These are phyloP conservation scores for Ganoderma resinaceum DNA, from an alignment of 1,284 basidiomycete genomes.

Conservation along the genomic window DNA sequence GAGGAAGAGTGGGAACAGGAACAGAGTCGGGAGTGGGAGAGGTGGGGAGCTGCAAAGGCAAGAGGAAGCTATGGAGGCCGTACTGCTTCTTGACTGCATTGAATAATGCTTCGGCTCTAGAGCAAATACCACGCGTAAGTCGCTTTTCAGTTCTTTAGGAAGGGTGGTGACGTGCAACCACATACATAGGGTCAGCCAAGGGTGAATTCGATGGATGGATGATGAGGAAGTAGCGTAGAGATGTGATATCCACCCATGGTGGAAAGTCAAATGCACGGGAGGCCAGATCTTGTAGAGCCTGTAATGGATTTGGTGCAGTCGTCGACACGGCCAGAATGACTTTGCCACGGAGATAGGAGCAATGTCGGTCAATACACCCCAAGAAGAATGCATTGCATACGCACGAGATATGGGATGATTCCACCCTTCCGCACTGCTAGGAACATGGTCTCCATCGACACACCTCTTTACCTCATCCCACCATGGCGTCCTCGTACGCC, in stretches of 20 bases:
- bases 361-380: background rate
- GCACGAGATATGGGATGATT: conserved; percentile 82
- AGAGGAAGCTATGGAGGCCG: conserved; percentile 75
- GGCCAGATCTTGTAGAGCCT: conserved; percentile 75
- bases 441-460: conserved; percentile 75
- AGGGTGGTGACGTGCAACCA: conserved; percentile 27
- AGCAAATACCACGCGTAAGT: background rate
- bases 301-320: conserved; percentile 75
- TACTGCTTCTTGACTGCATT: conserved; percentile 87
- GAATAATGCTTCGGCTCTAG: conserved; percentile 74
- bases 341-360: conserved; percentile 36
- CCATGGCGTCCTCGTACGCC: conserved; percentile 67
- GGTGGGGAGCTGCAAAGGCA: conserved; percentile 63
- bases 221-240: conserved; percentile 76
- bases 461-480: conserved; percentile 83
- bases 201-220: conserved; percentile 74
- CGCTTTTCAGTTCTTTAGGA: background rate
- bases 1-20: conserved; percentile 67
- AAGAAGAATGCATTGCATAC: conserved; percentile 37
- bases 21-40: conserved; percentile 67
- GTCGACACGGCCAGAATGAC: conserved; percentile 84
- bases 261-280: conserved; percentile 71
- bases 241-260: conserved; percentile 76
- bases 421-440: conserved; percentile 76
- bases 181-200: conserved; percentile 80